Base-by-base conservation (phyloP, 352 stramenopile genomes). In the Globisporangium polare region DNA sequence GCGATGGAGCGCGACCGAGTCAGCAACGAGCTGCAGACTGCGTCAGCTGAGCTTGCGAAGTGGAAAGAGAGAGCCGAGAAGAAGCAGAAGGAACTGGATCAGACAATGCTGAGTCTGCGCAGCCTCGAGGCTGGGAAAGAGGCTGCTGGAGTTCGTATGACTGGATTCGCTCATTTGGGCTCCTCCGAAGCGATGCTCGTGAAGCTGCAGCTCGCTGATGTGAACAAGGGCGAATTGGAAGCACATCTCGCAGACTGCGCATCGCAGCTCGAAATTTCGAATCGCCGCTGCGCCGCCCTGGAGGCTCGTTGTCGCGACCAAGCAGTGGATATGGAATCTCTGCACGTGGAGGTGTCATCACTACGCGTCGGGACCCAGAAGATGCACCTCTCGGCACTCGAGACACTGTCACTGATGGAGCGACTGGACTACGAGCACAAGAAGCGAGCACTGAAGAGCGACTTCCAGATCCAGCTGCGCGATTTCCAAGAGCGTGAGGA, bases 401-500 rank as follows among this genome's bases (percentile, higher is more conserved):
- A 88, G 46, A 77, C 74, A 2, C 60, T 88, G n/a, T 52, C 71
- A 8, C 58, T 82, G 8, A 59, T 77, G 5, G 78, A 88, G 42
- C 69, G 78, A 49, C 58, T 86, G 5, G 78, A 88, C 5, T 93
- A 90, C 55, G 83, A 93, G 57, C 83, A 89, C 67, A 83, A 86
- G 55, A 93, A 91, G 54, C 79, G 80, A 1, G 71, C 73, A 17
- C 52, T 93, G 5, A 73, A 74, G 53, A 69, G 62, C n/a, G 81
- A 93, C 42, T 90, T 85, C 50, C 56, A 74, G 53, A 72, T 53
- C 17, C 83, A 93, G 51, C 65, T 93, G 18, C 74, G 80, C 8
- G 76, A 84, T 27, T 93, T 91, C 22, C 71, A 86, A 22, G 81
- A 91, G 52, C 64, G 84, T 37, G 84, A 93, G 58, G 84, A 93